Conservation (phyloP, 768 basidiomycete species). For the Tulasnella sp. region DNA sequence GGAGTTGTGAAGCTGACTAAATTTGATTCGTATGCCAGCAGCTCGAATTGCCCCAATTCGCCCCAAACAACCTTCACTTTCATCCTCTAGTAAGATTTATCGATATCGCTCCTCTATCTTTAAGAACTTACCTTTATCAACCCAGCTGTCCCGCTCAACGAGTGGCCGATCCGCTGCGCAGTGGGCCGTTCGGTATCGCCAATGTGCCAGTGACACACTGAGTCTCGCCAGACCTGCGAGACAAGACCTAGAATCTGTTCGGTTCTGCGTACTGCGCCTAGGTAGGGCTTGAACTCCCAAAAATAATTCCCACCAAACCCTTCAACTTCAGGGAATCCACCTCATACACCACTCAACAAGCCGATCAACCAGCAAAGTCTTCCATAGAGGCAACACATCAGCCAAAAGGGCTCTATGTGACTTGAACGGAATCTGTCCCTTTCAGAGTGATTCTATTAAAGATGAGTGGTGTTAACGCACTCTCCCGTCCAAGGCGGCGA, state of each 20-base stretch:
- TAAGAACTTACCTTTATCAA: too few relatives aligned
- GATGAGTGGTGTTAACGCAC: neutral
- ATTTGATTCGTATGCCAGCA: neutral
- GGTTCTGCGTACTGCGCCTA: neutral
- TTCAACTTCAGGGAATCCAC: neutral
- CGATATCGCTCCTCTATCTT: too few relatives aligned
- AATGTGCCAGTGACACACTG: too few relatives aligned
- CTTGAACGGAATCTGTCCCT: too few relatives aligned
- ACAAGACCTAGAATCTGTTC: neutral
- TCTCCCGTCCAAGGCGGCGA: neutral
- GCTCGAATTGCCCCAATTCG: neutral
- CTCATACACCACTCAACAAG: too few relatives aligned
- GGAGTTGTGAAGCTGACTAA: neutral
- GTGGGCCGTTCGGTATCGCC: too few relatives aligned
- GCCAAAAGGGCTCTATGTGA: too few relatives aligned
- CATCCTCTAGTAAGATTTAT: neutral
- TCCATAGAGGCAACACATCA: too few relatives aligned
- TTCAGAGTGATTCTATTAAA: neutral
- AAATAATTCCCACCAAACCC: neutral
- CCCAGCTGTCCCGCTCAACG: too few relatives aligned
- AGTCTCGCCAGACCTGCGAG: too few relatives aligned
- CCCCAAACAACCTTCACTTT: neutral
- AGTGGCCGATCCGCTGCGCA: too few relatives aligned
- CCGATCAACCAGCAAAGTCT: too few relatives aligned
- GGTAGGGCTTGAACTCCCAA: neutral